These are phyloP conservation scores for Globisporangium emineosum DNA, from an alignment of 352 stramenopile genomes.

Conservation along the genomic window DNA sequence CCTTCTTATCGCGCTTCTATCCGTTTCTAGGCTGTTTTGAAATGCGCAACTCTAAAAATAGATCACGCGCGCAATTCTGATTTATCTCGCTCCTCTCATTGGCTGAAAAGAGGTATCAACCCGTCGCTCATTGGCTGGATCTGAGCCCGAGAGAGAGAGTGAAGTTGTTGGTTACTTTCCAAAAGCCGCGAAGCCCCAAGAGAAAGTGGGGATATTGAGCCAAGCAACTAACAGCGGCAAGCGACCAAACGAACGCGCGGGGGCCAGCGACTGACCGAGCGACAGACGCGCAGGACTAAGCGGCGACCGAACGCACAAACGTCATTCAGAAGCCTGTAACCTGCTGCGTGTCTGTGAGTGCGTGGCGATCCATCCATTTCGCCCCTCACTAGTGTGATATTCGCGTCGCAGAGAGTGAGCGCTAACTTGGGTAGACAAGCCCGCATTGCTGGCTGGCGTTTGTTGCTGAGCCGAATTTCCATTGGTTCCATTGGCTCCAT, in stretches of 20 bases:
- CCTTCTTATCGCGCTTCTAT: slow-evolving; percentile 8
- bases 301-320: neutral
- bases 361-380: neutral
- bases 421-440: no score
- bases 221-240: neutral
- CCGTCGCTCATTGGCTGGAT: neutral
- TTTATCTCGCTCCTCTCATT: neutral
- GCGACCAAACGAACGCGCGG: neutral
- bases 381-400: neutral
- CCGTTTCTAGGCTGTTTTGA: slow-evolving; percentile 1
- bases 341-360: neutral
- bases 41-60: slow-evolving; percentile 11
- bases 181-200: slow-evolving; percentile 4
- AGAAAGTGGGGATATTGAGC: neutral
- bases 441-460: no score
- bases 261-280: neutral
- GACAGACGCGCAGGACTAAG: neutral
- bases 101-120: neutral
- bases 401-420: neutral
- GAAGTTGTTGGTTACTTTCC: slow-evolving; percentile 3
- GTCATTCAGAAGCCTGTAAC: neutral
- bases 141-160: neutral
- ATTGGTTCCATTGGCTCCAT: neutral
- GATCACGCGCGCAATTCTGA: neutral
- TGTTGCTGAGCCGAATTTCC: neutral